Percentiles rank a stretch among this genome's conserved stretches.
Evolutionary conservation across 2,329 filamentous ascomycete genomes (phyloP).

Genomic region (Trichoderma hamatum): DNA sequence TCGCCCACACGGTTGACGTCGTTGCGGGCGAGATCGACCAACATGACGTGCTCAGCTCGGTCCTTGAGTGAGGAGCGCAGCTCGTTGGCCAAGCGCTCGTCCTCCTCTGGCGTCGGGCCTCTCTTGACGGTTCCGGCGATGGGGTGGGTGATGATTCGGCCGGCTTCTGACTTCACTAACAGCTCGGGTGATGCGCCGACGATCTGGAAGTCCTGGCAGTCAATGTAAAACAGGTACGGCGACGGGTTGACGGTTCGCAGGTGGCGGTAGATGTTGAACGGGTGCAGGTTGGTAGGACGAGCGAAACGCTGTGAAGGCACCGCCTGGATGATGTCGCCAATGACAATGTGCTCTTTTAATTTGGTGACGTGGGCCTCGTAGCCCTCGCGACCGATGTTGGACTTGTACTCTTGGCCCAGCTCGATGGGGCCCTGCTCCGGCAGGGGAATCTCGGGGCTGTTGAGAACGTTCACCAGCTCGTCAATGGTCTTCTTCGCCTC

Average conservation of each 20-base stretch:
- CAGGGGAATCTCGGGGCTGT: constrained; percentile 73
- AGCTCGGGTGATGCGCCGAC: constrained; percentile 94
- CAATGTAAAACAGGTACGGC: constrained; percentile 94
- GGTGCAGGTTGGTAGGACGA: constrained; percentile 85
- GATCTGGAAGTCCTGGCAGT: constrained; percentile 90
- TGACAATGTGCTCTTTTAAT: constrained; percentile 87
- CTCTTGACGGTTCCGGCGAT: constrained; percentile 95
- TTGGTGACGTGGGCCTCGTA: constrained; percentile 87
- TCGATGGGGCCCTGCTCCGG: constrained; percentile 75
- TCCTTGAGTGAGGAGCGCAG: constrained; percentile 80
- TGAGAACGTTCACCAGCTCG: constrained; percentile 70
- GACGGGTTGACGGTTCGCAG: constrained; percentile 97
- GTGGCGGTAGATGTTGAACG: constrained; percentile 97
- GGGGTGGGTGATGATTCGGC: constrained; percentile 90
- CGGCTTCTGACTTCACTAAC: constrained; percentile 85
- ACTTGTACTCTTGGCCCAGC: constrained; percentile 77
- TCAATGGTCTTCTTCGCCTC: constrained; percentile 67
- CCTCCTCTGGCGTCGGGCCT: constrained; percentile 78
- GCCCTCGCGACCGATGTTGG: constrained; percentile 85
- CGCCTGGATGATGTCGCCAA: constrained; percentile 95
- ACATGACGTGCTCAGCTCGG: constrained; percentile 55
- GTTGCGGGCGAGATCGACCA: constrained; percentile 94
- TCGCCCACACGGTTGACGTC: constrained; percentile 96
- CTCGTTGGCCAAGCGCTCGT: constrained; percentile 76
- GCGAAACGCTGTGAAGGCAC: constrained; percentile 94